Conservation (phyloP, 176 grass and related monocot genomes). For the Luzula sylvatica region DNA sequence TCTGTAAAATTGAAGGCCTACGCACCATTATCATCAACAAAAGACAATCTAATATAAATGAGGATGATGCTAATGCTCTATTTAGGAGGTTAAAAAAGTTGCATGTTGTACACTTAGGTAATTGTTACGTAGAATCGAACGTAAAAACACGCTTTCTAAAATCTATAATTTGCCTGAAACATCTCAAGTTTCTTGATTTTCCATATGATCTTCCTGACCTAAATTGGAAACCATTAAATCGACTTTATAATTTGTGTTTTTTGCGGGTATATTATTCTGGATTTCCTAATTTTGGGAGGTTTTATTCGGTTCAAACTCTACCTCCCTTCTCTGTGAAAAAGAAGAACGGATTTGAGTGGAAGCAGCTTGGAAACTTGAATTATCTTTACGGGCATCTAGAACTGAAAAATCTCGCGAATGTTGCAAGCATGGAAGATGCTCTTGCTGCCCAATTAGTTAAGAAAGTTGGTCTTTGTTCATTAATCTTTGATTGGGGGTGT, state of each 20-base stretch:
- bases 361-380: background rate
- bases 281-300: background rate
- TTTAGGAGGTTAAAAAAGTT: background rate
- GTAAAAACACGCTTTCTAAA: background rate
- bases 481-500: background rate
- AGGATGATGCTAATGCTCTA: background rate
- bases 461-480: background rate
- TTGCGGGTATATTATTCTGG: too few species aligned
- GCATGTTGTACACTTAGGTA: background rate
- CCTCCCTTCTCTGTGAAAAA: background rate
- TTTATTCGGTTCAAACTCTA: too few species aligned
- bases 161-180: slow-evolving; percentile 2
- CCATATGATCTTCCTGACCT: background rate
- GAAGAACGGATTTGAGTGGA: background rate
- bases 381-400: background rate
- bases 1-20: slow-evolving; percentile 11
- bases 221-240: background rate
- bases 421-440: background rate
- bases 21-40: slow-evolving; percentile 4
- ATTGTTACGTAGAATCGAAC: background rate
- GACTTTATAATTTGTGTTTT: slow-evolving; percentile 25
- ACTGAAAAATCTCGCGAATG: background rate
- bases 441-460: background rate
- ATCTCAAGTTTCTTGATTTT: slow-evolving; percentile 9
- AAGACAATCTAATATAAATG: too few species aligned